Conservation (phyloP, 257 asterid species). For the Fraxinus anomala region DNA sequence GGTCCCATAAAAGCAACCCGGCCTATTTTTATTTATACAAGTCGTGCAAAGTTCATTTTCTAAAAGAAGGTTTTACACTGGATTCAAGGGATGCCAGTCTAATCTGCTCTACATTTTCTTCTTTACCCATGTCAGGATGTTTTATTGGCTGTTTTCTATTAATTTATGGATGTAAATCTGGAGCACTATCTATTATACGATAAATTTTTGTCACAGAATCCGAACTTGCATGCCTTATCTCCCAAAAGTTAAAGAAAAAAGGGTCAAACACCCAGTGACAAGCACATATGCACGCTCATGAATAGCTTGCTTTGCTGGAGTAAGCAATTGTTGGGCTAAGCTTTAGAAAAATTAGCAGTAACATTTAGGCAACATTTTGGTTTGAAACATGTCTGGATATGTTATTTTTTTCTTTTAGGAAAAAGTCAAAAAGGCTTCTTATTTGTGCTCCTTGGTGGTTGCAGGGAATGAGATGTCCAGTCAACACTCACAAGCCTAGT, state of each 20-base stretch:
- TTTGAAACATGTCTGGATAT: not conserved
- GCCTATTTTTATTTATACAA: too few species aligned
- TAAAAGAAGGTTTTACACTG: not conserved
- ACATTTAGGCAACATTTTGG: not conserved
- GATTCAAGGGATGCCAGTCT: not conserved
- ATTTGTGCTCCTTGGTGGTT: constrained; percentile 9
- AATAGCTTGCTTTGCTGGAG: not conserved
- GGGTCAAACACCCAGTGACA: not conserved
- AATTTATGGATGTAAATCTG: too few species aligned
- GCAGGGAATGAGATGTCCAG: constrained; percentile 92
- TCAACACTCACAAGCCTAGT: constrained; percentile 82
- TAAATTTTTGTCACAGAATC: too few species aligned
- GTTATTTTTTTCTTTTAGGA: not conserved
- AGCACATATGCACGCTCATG: not conserved
- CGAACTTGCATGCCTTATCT: too few species aligned
- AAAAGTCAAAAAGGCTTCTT: constrained; percentile 3
- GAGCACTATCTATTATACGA: too few species aligned
- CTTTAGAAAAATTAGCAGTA: too few species aligned
- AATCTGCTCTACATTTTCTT: too few species aligned
- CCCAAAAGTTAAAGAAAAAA: too few species aligned
- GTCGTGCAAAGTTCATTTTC: not conserved
- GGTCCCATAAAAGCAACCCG: not conserved
- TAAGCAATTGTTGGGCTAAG: not conserved
- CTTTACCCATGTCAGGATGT: too few species aligned
- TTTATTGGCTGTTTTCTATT: too few species aligned